phyloP scores from a whole-genome alignment of 1,139 yeast species.

The Saccharomyces hybrid region DNA sequence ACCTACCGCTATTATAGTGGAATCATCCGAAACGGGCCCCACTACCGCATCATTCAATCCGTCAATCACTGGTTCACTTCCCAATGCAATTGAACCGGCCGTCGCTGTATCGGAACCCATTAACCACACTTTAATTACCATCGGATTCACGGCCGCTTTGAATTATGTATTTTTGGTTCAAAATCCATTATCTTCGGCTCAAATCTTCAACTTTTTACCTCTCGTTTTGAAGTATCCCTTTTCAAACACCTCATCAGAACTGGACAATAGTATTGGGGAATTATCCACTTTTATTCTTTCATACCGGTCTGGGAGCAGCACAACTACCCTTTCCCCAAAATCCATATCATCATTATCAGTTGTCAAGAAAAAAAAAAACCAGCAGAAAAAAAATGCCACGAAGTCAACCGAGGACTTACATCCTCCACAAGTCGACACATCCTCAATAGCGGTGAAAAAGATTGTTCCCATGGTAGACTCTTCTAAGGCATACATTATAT shows the following conservation, averaged over 20 bases:
- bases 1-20: constrained; percentile 11
- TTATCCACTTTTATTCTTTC: background rate
- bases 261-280: too few species aligned
- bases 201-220: constrained; percentile 62
- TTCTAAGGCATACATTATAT: constrained; percentile 45
- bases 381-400: background rate
- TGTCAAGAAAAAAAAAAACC: background rate
- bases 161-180: constrained; percentile 62
- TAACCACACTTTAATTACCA: constrained; percentile 45
- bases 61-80: constrained; percentile 34
- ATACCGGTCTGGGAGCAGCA: background rate
- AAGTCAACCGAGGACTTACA: background rate
- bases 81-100: constrained; percentile 54
- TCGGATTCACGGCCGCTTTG: constrained; percentile 56
- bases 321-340: background rate
- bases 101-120: constrained; percentile 21
- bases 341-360: background rate
- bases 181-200: constrained; percentile 60
- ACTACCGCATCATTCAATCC: constrained; percentile 7
- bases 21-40: constrained; percentile 2
- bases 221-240: constrained; percentile 47
- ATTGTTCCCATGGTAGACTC: constrained; percentile 54
- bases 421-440: background rate
- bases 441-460: constrained; percentile 26
- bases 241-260: constrained; percentile 6